A percentile compares a stretch with the other conserved stretches of the same genome.
Evolutionary conservation across 2,329 filamentous ascomycete genomes (phyloP).

Genomic region (Cladosporium sp.): DNA sequence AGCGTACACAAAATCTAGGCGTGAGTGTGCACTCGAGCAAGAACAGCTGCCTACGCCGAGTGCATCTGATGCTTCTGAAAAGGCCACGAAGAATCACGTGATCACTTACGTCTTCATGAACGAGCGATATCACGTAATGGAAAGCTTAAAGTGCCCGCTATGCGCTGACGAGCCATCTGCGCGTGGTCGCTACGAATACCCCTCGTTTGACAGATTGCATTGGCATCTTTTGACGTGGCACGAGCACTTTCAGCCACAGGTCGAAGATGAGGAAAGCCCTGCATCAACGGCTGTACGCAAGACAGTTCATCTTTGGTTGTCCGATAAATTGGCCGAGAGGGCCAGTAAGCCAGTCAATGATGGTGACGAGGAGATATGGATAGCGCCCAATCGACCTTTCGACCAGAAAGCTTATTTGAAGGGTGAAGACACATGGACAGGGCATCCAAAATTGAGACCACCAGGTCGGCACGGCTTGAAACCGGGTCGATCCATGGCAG

Average conservation of each 20-base stretch:
- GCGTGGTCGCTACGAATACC: conserved; percentile 14
- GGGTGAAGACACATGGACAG: conserved; percentile 32
- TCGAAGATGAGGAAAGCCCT: conserved; percentile 17
- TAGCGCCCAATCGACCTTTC: conserved; percentile 33
- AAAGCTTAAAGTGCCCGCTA: conserved; percentile 11
- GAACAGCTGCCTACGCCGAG: conserved; percentile 25
- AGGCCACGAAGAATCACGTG: conserved; percentile 7
- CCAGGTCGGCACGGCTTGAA: background rate
- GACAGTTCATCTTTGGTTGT: conserved; percentile 1
- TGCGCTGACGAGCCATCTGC: conserved; percentile 1
- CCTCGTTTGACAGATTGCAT: conserved; percentile 27
- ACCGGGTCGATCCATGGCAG: background rate
- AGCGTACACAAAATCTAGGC: conserved; percentile 16
- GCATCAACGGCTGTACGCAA: conserved; percentile 2
- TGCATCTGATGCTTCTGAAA: conserved; percentile 21
- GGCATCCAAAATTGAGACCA: background rate
- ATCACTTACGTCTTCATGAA: conserved; percentile 24
- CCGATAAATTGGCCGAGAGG: conserved; percentile 3
- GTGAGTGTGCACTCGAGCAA: background rate
- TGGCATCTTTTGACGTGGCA: conserved; percentile 34
- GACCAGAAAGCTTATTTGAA: conserved; percentile 31
- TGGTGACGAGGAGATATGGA: conserved; percentile 28
- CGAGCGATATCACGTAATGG: conserved; percentile 13
- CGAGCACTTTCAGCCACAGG: conserved; percentile 30
- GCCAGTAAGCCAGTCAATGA: conserved; percentile 20